phyloP scores from a whole-genome alignment of 306 rosid species.

The Pterocarpus macrocarpus region DNA sequence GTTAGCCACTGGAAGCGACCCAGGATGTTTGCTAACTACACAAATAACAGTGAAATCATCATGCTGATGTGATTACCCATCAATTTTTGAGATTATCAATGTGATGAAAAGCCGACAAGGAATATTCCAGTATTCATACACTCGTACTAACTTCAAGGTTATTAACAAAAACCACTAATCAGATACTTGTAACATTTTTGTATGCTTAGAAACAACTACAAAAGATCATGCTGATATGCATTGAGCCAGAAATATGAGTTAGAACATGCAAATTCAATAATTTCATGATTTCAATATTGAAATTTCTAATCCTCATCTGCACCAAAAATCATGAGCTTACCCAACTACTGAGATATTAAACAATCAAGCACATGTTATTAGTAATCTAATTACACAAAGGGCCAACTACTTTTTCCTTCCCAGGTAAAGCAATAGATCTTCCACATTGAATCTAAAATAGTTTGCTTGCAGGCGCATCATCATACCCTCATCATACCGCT shows the following conservation, averaged over 20 bases:
- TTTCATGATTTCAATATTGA: neutral
- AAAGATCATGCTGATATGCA: neutral
- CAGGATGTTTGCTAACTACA: conserved; percentile 88
- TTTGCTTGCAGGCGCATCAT: too few relatives aligned
- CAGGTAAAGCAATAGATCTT: neutral
- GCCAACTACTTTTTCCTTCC: neutral
- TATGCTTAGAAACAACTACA: too few relatives aligned
- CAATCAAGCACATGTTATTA: neutral
- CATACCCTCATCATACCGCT: neutral
- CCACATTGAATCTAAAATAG: neutral
- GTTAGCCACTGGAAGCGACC: conserved; percentile 93
- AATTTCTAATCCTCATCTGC: conserved; percentile 3
- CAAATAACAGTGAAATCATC: conserved; percentile 42
- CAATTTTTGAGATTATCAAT: too few relatives aligned
- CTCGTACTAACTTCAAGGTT: too few relatives aligned
- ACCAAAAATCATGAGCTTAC: neutral
- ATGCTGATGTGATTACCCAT: neutral
- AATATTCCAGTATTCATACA: too few relatives aligned
- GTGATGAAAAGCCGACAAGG: too few relatives aligned
- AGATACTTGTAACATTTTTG: too few relatives aligned
- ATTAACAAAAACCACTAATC: too few relatives aligned
- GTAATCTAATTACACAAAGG: neutral
- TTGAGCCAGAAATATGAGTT: neutral
- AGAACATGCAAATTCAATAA: neutral
- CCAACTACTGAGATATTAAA: conserved; percentile 7